phyloP scores from a whole-genome alignment of 73 alveolate genomes.

The Paramecium primaurelia region DNA sequence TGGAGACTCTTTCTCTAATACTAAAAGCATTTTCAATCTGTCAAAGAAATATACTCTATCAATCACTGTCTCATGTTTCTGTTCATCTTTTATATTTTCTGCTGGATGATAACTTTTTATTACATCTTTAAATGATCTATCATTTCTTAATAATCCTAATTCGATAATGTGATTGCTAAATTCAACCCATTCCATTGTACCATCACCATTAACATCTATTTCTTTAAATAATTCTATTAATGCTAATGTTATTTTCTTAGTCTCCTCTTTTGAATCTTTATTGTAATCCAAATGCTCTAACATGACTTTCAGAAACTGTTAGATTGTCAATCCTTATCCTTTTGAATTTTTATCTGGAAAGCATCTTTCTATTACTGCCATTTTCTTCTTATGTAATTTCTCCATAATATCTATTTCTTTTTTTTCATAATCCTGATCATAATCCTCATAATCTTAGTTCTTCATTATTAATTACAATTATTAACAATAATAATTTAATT shows the following conservation, averaged over 20 bases:
- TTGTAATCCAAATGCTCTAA: conserved; percentile 82
- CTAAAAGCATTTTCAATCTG: conserved; percentile 87
- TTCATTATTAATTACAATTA: background rate
- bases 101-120: conserved; percentile 89
- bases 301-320: conserved; percentile 89
- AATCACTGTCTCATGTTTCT: conserved; percentile 93
- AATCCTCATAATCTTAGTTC: conserved; percentile 25
- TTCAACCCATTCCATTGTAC: conserved; percentile 96
- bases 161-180: conserved; percentile 95
- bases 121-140: conserved; percentile 90
- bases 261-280: conserved; percentile 63
- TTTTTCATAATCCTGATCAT: background rate
- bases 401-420: conserved; percentile 60
- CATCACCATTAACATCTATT: conserved; percentile 96
- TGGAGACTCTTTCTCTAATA: conserved; percentile 92
- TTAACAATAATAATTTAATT: background rate
- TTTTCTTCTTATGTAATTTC: conserved; percentile 49
- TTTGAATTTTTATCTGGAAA: conserved; percentile 32
- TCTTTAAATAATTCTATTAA: conserved; percentile 92
- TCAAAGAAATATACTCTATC: conserved; percentile 89
- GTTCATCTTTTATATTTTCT: conserved; percentile 79
- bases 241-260: conserved; percentile 80
- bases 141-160: conserved; percentile 92
- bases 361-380: conserved; percentile 51
- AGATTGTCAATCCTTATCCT: conserved; percentile 33